Evolutionary conservation across 768 basidiomycete genomes (phyloP).

Genomic region (Gymnopilus junonius): DNA sequence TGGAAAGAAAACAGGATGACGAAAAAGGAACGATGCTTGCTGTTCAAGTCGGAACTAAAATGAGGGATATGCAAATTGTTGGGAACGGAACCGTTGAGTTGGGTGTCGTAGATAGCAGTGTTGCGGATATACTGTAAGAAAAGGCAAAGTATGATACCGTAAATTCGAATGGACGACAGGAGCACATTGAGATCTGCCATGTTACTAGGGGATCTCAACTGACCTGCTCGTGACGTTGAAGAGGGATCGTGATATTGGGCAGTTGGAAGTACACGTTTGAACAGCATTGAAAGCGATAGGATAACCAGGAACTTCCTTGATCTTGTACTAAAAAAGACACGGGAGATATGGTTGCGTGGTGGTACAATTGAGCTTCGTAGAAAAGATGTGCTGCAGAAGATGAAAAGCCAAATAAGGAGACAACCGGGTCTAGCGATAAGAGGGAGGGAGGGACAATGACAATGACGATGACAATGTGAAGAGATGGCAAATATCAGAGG

Average conservation of each 20-base stretch:
- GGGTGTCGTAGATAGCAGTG: conserved; percentile 2
- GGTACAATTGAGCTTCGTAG: conserved; percentile 33
- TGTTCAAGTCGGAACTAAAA: neutral
- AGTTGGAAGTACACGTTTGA: conserved; percentile 20
- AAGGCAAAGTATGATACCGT: neutral
- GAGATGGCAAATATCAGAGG: neutral
- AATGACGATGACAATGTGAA: neutral
- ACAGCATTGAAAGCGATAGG: conserved; percentile 24
- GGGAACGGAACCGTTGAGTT: neutral
- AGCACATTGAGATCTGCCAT: neutral
- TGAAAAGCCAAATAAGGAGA: conserved; percentile 23
- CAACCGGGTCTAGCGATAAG: conserved; percentile 21
- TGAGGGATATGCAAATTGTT: conserved; percentile 4
- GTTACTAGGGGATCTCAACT: conserved; percentile 2
- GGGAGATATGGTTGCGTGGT: conserved; percentile 24
- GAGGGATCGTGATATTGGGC: conserved; percentile 3
- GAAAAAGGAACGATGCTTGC: neutral
- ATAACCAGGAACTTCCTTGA: conserved; percentile 30
- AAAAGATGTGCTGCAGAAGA: conserved; percentile 28
- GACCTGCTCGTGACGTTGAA: conserved; percentile 3
- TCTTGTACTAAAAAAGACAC: conserved; percentile 32
- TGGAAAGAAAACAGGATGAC: neutral
- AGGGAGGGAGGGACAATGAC: neutral
- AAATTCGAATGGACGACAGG: neutral
- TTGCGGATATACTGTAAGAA: neutral